These are phyloP conservation scores for Zygnema circumcarinatum DNA, from an alignment of 139 green algal genomes.

Conservation along the genomic window DNA sequence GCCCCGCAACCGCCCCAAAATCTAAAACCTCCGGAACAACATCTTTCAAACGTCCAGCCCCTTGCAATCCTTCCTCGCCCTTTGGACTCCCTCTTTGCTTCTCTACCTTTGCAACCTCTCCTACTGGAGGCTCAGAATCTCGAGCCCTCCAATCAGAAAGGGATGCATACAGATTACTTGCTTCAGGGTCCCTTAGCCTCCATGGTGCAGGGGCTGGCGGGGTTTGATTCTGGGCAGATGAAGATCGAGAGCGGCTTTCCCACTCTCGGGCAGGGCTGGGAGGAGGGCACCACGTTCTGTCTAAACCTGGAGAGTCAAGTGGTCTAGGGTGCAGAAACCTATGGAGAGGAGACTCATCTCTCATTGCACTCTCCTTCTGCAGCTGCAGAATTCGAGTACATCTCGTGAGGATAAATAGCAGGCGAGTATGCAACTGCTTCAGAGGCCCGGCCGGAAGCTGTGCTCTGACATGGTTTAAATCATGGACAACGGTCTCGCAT, in stretches of 20 bases:
- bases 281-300: background rate
- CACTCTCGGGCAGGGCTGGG: background rate
- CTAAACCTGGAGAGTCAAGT: background rate
- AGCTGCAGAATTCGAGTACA: constrained; percentile 56
- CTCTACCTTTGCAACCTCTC: background rate
- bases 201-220: constrained; percentile 6
- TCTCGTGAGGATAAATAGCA: constrained; percentile 59
- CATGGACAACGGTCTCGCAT: constrained; percentile 48
- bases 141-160: background rate
- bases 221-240: background rate
- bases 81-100: too few species aligned
- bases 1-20: background rate
- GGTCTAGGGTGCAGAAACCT: background rate
- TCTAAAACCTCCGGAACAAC: background rate
- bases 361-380: constrained; percentile 11
- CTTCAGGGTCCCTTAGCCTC: constrained; percentile 27
- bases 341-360: background rate
- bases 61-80: background rate
- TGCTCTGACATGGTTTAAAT: constrained; percentile 36
- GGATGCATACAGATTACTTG: background rate
- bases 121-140: background rate
- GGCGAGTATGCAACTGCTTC: constrained; percentile 55
- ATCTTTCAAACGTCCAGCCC: background rate
- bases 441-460: constrained; percentile 26
- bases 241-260: background rate